Evolutionary conservation across 345 rosid genomes (phyloP), one percentile per base, ranked within the genome.

Genomic region (Firmiana major): DNA sequence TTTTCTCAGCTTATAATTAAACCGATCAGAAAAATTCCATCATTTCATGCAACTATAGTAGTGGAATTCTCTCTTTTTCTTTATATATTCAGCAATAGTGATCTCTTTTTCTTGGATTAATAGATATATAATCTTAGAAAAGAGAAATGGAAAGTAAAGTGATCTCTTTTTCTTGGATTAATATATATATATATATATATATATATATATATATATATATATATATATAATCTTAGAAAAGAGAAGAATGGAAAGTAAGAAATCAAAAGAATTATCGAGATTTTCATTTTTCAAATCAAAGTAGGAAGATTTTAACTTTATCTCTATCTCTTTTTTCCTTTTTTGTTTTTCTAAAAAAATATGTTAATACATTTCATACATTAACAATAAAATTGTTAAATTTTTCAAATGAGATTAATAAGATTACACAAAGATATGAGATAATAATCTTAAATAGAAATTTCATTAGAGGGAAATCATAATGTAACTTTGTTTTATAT

Each of bases 271-370:
- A 60, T 31, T 49, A 1, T 38, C 19, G 21, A 54, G 34, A 31
- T 31, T 31, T 31, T 31, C 1, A 1, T 42, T 77, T 77, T 74
- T 71, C 31, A 49, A 83, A 77, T 78, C 76, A 75, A 76, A 69
- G 77, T 63, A 70, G 31, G 53, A 51, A 60, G 75, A 15, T 53
- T 78, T 79, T 71, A 22, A 26, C 74, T 65, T 74, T 77, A 38
- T 21, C 21, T 10, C 3, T 68, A 45, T 68, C 3, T 9, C 4
- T 9, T 2, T 21, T 4, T 17, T 71, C 3, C 0, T 40, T 0
- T 40, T 40, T 6, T 38, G 0, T 0, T 31, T 31, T 31, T 31
- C 3, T 31, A 31, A 1, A 1, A 1, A 31, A 31, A 31, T 31
- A 0, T 3, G 3, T 31, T 2, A 31, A 31, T 31, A 31, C 3